Base-by-base conservation (phyloP, 352 stramenopile genomes). In the Phytophthora constricta region DNA sequence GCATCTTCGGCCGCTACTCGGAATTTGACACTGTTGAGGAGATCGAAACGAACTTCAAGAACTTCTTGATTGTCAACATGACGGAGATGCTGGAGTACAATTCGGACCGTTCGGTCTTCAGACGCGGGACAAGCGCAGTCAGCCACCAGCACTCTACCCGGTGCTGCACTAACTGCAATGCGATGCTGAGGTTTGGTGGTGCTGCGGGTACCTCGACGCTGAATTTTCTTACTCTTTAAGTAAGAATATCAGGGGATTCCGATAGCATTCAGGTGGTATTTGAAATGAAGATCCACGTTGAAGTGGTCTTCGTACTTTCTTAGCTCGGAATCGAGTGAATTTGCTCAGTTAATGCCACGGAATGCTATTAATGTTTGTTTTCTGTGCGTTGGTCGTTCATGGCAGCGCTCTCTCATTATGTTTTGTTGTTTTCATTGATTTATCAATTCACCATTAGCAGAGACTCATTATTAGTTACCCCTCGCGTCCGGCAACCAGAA, bases 1-100 rank as follows among this genome's bases (percentile, higher is more conserved):
- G 57, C 25, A 70, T 83, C 26, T 65, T 84, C 9, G 78, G 76
- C 0, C 68, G 66, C 20, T 87, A 84, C 61, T 69, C 61, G 11
- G 58, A 80, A 19, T 67, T 83, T 27, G 49, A 65, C 43, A 76
- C 53, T 4, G 55, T 72, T 5, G 60, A 66, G 26, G 70, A 82
- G 58, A 65, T 80, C 23, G 52, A 74, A 41, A 71, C 60, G 2
- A 53, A 72, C 17, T 83, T 57, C 49, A 65, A 56, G 33, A 70
- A 70, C 28, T 17, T 89, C 13, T 62, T 59, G 2, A 45, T 86
- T 1, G 48, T 84, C 2, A 23, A 70, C 33, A 66, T 81, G 58
- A 72, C 45, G 8, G 50, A 82, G 7, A 82, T 68, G 17, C 28
- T 51, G 2, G 74, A 74, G 58, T 84, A 80, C 65, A 65, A 58